Evolutionary conservation across 352 stramenopile genomes (phyloP).

Genomic region (Pythium oligandrum): DNA sequence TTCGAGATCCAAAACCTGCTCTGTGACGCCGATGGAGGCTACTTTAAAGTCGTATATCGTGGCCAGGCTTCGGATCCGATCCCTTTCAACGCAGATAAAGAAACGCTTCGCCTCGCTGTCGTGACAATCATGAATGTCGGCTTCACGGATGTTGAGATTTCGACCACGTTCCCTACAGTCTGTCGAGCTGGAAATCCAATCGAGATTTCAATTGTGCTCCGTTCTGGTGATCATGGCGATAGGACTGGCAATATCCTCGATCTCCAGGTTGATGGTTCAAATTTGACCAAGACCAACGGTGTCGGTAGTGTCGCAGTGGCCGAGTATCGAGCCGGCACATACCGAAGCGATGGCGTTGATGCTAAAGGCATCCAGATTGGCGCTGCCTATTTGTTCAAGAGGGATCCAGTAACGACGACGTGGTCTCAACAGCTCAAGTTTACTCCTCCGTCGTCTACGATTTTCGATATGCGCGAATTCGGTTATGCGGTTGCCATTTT

Average conservation of each 20-base stretch:
- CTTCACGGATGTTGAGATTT: slow-evolving; percentile 45
- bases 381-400: slow-evolving; percentile 60
- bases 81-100: slow-evolving; percentile 48
- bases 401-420: slow-evolving; percentile 20
- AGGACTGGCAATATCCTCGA: slow-evolving; percentile 50
- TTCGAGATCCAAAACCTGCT: slow-evolving; percentile 68
- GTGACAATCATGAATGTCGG: slow-evolving; percentile 52
- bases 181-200: slow-evolving; percentile 28
- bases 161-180: slow-evolving; percentile 41
- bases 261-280: slow-evolving; percentile 37
- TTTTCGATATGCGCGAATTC: slow-evolving; percentile 53
- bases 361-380: slow-evolving; percentile 70
- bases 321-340: slow-evolving; percentile 57
- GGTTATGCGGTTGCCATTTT: slow-evolving; percentile 42
- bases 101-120: slow-evolving; percentile 44
- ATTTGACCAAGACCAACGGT: slow-evolving; percentile 33
- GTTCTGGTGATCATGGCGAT: slow-evolving; percentile 53
- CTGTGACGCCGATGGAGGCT: slow-evolving; percentile 71
- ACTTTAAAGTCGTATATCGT: slow-evolving; percentile 58
- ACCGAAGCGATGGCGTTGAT: slow-evolving; percentile 42
- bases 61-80: slow-evolving; percentile 49
- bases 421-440: slow-evolving; percentile 66
- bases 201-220: slow-evolving; percentile 53
- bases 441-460: slow-evolving; percentile 25
- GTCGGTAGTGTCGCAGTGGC: slow-evolving; percentile 31